Percentiles rank a stretch among this genome's conserved stretches.
phyloP scores from a whole-genome alignment of 495 filamentous ascomycete genomes.

The Daldinia childiae region DNA sequence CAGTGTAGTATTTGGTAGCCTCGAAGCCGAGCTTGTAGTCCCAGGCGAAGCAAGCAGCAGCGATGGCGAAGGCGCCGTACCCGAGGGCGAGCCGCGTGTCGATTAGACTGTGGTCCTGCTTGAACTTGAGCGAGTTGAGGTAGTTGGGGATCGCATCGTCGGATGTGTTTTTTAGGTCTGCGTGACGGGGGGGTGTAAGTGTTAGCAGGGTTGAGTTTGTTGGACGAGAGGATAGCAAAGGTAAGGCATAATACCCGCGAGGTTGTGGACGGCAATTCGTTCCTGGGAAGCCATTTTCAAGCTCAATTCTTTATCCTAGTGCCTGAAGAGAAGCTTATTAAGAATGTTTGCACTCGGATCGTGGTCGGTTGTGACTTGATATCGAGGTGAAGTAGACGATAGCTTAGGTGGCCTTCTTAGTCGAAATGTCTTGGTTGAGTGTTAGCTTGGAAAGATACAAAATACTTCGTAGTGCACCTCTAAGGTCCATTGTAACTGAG shows the following conservation, averaged over 20 bases:
- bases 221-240: neutral
- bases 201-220: conserved; percentile 26
- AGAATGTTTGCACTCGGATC: neutral
- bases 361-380: conserved; percentile 3
- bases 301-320: conserved; percentile 2
- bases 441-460: neutral
- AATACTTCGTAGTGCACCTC: neutral
- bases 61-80: conserved; percentile 81
- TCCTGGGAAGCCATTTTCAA: conserved; percentile 59
- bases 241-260: conserved; percentile 60
- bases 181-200: neutral
- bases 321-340: neutral
- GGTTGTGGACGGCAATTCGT: conserved; percentile 73
- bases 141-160: conserved; percentile 96
- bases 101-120: conserved; percentile 78
- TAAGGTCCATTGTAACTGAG: no score
- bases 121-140: conserved; percentile 83
- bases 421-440: conserved; percentile 7
- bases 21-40: conserved; percentile 95
- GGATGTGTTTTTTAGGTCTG: conserved; percentile 95
- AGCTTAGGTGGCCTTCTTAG: conserved; percentile 35
- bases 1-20: conserved; percentile 75
- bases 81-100: conserved; percentile 86
- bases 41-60: conserved; percentile 83
- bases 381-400: conserved; percentile 1